Evolutionary conservation across 2,329 filamentous ascomycete genomes (phyloP).

Genomic region (Grosmannia clavigera): DNA sequence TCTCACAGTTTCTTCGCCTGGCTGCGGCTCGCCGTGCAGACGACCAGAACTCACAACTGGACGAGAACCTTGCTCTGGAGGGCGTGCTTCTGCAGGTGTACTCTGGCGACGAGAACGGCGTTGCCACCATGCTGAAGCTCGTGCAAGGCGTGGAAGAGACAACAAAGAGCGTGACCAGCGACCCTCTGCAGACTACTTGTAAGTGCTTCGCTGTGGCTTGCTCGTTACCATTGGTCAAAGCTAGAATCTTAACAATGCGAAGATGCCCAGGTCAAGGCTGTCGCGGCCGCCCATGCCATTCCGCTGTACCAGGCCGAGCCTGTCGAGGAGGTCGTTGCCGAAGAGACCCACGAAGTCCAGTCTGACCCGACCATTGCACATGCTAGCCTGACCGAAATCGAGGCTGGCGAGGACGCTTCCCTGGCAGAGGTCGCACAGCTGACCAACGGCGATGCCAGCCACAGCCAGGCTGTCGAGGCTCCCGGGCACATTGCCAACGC

Average conservation of each 20-base stretch:
- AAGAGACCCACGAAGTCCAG: slow-evolving; percentile 19
- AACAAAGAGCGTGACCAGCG: slow-evolving; percentile 52
- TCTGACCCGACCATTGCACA: slow-evolving; percentile 57
- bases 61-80: slow-evolving; percentile 72
- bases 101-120: slow-evolving; percentile 61
- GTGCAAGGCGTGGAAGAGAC: slow-evolving; percentile 59
- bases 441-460: slow-evolving; percentile 24
- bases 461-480: slow-evolving; percentile 6
- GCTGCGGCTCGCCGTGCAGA: slow-evolving; percentile 65
- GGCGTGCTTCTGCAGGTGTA: slow-evolving; percentile 69
- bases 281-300: slow-evolving; percentile 39
- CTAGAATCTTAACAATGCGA: neutral
- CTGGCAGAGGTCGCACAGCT: neutral
- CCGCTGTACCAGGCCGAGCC: slow-evolving; percentile 22
- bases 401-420: slow-evolving; percentile 20
- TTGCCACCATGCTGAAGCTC: slow-evolving; percentile 64
- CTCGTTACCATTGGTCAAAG: neutral
- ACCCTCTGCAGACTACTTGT: slow-evolving; percentile 60
- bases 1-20: slow-evolving; percentile 70
- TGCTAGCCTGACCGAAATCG: slow-evolving; percentile 56
- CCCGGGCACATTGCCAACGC: slow-evolving; percentile 29
- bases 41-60: slow-evolving; percentile 48
- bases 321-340: slow-evolving; percentile 19
- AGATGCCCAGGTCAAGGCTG: slow-evolving; percentile 49
- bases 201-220: slow-evolving; percentile 13